Conservation (phyloP, 352 stramenopile species). For the Phytophthora fragariae region DNA sequence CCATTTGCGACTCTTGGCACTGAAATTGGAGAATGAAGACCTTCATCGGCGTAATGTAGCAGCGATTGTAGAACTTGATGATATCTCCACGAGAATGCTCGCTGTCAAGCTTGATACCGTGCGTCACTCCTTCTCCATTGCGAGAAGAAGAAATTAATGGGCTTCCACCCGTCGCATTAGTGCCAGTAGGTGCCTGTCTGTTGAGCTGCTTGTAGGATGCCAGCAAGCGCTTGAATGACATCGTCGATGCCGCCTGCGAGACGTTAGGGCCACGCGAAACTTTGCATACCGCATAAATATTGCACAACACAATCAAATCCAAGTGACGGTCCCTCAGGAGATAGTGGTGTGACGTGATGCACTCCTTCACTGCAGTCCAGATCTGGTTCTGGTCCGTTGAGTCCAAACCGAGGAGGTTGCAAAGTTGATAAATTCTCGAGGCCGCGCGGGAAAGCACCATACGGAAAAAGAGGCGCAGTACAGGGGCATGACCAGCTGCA, state of each 20-base stretch:
- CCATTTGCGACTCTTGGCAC: conserved; percentile 82
- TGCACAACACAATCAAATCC: conserved; percentile 86
- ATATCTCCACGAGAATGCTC: conserved; percentile 75
- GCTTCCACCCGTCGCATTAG: conserved; percentile 15
- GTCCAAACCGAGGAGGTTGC: conserved; percentile 73
- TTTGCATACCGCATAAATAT: conserved; percentile 88
- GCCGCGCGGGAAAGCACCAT: conserved; percentile 87
- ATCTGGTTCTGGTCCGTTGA: conserved; percentile 85
- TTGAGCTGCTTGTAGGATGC: conserved; percentile 81
- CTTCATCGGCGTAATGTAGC: conserved; percentile 87
- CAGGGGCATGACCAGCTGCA: conserved; percentile 39
- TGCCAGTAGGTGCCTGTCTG: conserved; percentile 39
- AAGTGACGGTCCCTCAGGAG: conserved; percentile 79
- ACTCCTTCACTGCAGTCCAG: conserved; percentile 89
- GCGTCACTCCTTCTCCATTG: conserved; percentile 71
- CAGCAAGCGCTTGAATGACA: conserved; percentile 80
- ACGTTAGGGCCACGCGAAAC: conserved; percentile 76
- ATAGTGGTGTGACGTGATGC: conserved; percentile 66
- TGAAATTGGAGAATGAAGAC: conserved; percentile 89
- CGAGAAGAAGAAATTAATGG: conserved; percentile 38
- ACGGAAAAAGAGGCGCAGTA: conserved; percentile 89
- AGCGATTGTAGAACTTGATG: conserved; percentile 92
- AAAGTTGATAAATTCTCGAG: conserved; percentile 80
- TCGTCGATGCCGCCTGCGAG: conserved; percentile 46
- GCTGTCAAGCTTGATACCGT: conserved; percentile 79